Conservation (phyloP, 495 filamentous ascomycete genomes). For the Jackrogersella minutella region DNA sequence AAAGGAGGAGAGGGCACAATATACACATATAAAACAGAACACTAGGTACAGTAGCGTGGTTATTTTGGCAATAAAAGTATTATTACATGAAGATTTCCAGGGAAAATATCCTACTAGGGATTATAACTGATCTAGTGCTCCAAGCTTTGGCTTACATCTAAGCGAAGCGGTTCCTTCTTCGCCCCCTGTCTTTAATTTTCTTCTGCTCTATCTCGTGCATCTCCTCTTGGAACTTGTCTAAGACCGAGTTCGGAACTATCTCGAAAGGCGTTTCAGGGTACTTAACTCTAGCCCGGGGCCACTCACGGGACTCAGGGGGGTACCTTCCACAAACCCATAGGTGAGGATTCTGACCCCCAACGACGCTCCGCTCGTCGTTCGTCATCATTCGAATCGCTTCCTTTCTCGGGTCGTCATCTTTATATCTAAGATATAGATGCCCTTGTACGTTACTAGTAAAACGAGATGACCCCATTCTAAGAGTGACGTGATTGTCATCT, state of each 20-base stretch:
- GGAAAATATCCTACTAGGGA: too few relatives aligned
- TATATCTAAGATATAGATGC: conserved; percentile 14
- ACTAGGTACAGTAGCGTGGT: too few relatives aligned
- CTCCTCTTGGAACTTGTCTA: neutral
- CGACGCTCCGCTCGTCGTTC: conserved; percentile 15
- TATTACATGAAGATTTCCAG: too few relatives aligned
- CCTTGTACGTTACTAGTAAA: conserved; percentile 18
- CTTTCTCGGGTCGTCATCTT: conserved; percentile 3
- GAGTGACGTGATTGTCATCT: conserved; percentile 24
- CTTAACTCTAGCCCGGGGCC: neutral
- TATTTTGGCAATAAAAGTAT: too few relatives aligned
- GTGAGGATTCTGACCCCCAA: conserved; percentile 16
- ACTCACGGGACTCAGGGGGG: conserved; percentile 4
- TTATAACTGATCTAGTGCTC: too few relatives aligned
- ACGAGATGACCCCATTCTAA: conserved; percentile 12
- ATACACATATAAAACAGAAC: too few relatives aligned
- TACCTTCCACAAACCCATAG: conserved; percentile 26
- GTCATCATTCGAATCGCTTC: neutral
- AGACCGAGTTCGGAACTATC: conserved; percentile 5
- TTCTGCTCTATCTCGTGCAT: neutral
- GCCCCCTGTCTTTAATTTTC: neutral
- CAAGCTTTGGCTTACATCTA: too few relatives aligned
- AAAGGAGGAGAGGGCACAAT: too few relatives aligned
- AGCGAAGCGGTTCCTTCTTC: too few relatives aligned
- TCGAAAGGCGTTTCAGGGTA: conserved; percentile 6